Conservation (phyloP, 495 filamentous ascomycete genomes). For the Penicillium flavigenum region DNA sequence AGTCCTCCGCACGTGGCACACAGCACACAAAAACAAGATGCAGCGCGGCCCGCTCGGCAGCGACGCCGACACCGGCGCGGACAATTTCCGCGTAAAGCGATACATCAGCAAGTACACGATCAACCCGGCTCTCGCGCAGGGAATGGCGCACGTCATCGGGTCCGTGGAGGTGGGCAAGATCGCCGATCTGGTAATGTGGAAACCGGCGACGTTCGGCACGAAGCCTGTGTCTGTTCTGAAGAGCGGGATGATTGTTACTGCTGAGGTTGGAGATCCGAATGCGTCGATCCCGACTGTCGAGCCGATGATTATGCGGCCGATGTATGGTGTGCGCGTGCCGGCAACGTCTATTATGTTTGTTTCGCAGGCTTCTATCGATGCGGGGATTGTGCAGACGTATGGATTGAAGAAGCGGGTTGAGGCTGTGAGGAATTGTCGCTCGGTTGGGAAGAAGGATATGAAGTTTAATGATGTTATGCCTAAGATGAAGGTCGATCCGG, state of each 20-base stretch:
- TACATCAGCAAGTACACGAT: constrained; percentile 98
- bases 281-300: constrained; percentile 90
- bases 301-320: constrained; percentile 79
- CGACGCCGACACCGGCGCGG: constrained; percentile 78
- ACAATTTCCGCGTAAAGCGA: constrained; percentile 91
- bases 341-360: constrained; percentile 79
- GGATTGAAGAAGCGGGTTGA: constrained; percentile 78
- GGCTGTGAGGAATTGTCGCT: constrained; percentile 75
- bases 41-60: constrained; percentile 76
- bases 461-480: constrained; percentile 88
- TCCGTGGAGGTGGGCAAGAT: constrained; percentile 88
- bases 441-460: constrained; percentile 87
- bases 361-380: constrained; percentile 65
- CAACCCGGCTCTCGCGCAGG: constrained; percentile 92
- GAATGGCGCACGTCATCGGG: constrained; percentile 87
- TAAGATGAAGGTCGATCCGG: constrained; percentile 90
- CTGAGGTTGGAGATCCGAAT: constrained; percentile 96
- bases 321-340: constrained; percentile 80
- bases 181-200: constrained; percentile 90
- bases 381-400: constrained; percentile 66
- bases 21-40: constrained; percentile 94
- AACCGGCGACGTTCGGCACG: constrained; percentile 78
- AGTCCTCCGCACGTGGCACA: constrained; percentile 93
- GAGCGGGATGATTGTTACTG: constrained; percentile 81
- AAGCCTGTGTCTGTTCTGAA: constrained; percentile 86